These are phyloP conservation scores for Brassica napus DNA, from an alignment of 345 rosid genomes.

Conservation along the genomic window Da-Ae NC_063436.1:6205501-6206000, in stretches of 20 bases:
- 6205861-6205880: conserved; percentile 73
- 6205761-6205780: conserved; percentile 58
- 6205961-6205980: conserved; percentile 48
- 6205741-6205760: conserved; percentile 64
- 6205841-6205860: conserved; percentile 73
- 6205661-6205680: neutral
- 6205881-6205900: conserved; percentile 72
- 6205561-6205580: conserved; percentile 95
- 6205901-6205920: conserved; percentile 58
- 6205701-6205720: neutral
- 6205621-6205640: neutral
- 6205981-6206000: neutral
- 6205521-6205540: conserved; percentile 72
- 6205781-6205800: conserved; percentile 58
- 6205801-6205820: conserved; percentile 58
- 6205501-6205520: conserved; percentile 72
- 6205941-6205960: conserved; percentile 62
- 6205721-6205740: neutral
- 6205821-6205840: conserved; percentile 65
- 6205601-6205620: conserved; percentile 56
- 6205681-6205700: neutral
- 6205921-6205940: conserved; percentile 64
- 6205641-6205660: neutral
- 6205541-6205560: conserved; percentile 59
- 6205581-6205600: conserved; percentile 58